These are phyloP conservation scores for Claviceps sp. DNA, from an alignment of 2,329 filamentous ascomycete genomes.

Conservation along the genomic window DNA sequence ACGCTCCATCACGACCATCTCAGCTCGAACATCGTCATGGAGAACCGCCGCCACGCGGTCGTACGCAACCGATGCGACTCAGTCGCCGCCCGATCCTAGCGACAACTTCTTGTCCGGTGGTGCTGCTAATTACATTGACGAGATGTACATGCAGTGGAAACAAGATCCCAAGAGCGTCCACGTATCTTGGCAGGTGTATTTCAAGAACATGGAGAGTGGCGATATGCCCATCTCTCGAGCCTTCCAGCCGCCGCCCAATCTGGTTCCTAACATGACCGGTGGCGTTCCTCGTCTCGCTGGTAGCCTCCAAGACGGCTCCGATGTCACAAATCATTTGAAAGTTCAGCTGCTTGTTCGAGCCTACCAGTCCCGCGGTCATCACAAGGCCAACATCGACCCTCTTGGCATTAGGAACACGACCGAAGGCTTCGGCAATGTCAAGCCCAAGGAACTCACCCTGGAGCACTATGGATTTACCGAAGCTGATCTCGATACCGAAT, in stretches of 20 bases:
- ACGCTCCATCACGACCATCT: slow-evolving; percentile 29
- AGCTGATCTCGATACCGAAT: slow-evolving; percentile 85
- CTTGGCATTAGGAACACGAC: slow-evolving; percentile 68
- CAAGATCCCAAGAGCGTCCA: slow-evolving; percentile 86
- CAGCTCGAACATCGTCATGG: slow-evolving; percentile 28
- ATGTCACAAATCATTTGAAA: slow-evolving; percentile 93
- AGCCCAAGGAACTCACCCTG: slow-evolving; percentile 83
- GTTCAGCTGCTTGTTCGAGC: slow-evolving; percentile 93
- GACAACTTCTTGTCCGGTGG: slow-evolving; percentile 95
- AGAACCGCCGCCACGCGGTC: slow-evolving; percentile 32
- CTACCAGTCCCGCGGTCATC: slow-evolving; percentile 94
- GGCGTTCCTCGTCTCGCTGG: slow-evolving; percentile 63
- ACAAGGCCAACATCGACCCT: slow-evolving; percentile 96
- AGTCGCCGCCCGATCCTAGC: slow-evolving; percentile 58
- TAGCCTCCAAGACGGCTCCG: slow-evolving; percentile 56
- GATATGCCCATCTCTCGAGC: slow-evolving; percentile 96
- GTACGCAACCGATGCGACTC: slow-evolving; percentile 39
- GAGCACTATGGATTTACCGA: slow-evolving; percentile 94
- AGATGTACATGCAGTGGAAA: slow-evolving; percentile 99
- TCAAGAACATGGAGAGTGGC: slow-evolving; percentile 97
- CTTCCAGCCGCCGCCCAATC: slow-evolving; percentile 87
- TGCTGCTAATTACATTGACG: slow-evolving; percentile 97
- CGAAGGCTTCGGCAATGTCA: slow-evolving; percentile 74
- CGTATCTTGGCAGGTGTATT: slow-evolving; percentile 98
- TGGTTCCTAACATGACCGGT: slow-evolving; percentile 70